Conservation (phyloP, 2,329 filamentous ascomycete species). For the Cercospora nicotianae region DNA sequence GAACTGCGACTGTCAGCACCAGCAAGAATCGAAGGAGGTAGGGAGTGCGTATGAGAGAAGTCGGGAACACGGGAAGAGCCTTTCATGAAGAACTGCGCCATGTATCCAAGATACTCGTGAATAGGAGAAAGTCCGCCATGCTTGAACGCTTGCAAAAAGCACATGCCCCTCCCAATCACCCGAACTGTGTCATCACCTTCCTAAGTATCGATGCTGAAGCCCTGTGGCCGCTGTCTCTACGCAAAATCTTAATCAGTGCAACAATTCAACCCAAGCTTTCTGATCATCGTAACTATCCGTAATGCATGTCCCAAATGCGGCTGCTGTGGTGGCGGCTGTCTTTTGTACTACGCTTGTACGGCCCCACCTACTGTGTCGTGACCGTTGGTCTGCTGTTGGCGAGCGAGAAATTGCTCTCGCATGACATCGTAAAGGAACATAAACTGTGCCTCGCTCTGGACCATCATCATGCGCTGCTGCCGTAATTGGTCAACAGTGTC, state of each 20-base stretch:
- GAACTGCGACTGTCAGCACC: not conserved
- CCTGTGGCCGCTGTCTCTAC: not conserved
- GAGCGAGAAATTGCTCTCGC: slow-evolving; percentile 58
- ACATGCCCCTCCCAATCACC: not conserved
- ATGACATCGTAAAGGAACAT: slow-evolving; percentile 86
- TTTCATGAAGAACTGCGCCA: not conserved
- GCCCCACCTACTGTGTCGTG: slow-evolving; percentile 16
- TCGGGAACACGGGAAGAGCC: not conserved
- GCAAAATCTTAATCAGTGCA: not conserved
- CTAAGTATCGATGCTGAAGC: slow-evolving; percentile 1
- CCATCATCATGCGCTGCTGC: slow-evolving; percentile 91
- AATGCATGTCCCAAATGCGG: not conserved
- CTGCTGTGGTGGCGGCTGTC: not conserved
- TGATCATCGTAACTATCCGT: not conserved
- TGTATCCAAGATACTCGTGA: not conserved
- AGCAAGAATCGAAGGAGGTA: not conserved
- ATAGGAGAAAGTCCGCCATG: not conserved
- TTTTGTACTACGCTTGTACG: slow-evolving; percentile 2
- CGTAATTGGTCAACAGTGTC: slow-evolving; percentile 77
- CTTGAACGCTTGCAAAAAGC: slow-evolving; percentile 1
- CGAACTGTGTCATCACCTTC: not conserved
- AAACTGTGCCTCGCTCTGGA: slow-evolving; percentile 83
- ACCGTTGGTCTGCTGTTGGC: slow-evolving; percentile 2
- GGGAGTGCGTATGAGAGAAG: not conserved
- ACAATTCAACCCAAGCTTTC: not conserved